phyloP scores from a whole-genome alignment of 176 grass and related monocot genomes.

The Hsuehochloa calcarea region DNA sequence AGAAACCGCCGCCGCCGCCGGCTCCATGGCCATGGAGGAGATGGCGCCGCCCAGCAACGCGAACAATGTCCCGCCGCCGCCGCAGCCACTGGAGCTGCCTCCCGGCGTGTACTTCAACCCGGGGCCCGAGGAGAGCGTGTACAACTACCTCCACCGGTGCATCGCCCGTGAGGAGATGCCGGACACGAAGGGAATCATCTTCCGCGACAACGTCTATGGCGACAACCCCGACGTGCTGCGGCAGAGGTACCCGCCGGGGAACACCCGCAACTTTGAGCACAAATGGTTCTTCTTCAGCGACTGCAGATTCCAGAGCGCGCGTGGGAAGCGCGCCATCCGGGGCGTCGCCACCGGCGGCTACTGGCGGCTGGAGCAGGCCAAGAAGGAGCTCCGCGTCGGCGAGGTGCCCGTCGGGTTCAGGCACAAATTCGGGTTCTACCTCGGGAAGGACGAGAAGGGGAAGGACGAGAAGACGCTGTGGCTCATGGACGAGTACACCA shows the following conservation, averaged over 20 bases:
- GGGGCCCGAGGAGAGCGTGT: constrained; percentile 14
- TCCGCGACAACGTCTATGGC: constrained; percentile 10
- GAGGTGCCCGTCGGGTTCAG: neutral
- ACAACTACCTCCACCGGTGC: constrained; percentile 14
- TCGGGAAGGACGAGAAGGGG: neutral
- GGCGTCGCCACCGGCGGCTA: neutral
- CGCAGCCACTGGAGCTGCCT: neutral
- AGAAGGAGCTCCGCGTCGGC: neutral
- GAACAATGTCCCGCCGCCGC: neutral
- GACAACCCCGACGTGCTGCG: neutral
- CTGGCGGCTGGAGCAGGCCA: constrained; percentile 29
- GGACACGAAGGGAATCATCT: neutral
- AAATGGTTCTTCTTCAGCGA: constrained; percentile 19
- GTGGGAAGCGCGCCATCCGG: neutral
- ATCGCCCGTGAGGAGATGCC: neutral
- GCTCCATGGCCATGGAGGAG: neutral
- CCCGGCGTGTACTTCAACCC: constrained; percentile 34
- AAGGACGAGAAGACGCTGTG: neutral
- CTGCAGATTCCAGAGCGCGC: neutral
- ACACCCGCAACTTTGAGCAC: neutral
- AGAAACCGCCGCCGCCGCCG: neutral
- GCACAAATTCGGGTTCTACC: constrained; percentile 16
- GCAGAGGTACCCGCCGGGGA: neutral
- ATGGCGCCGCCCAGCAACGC: neutral
- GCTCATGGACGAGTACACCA: constrained; percentile 40